Percentiles rank a stretch among this genome's conserved stretches.
Conservation (phyloP, 1,139 yeast genomes). For the Pneumocystis oryctolagi region DNA sequence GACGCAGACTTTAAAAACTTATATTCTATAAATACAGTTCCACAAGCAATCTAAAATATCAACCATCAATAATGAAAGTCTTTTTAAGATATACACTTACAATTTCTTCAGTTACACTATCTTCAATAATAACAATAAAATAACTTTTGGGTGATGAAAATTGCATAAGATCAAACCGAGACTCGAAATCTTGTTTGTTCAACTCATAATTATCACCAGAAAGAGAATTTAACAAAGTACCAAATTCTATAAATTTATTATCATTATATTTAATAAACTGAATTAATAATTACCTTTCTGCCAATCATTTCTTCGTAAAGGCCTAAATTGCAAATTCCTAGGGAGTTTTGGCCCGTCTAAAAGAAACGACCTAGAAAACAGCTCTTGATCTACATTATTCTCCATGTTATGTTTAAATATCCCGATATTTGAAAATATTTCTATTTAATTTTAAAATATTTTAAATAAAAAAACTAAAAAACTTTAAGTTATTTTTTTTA, state of each 20-base stretch:
- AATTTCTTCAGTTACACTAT: background rate
- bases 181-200: background rate
- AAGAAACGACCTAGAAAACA: background rate
- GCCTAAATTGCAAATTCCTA: background rate
- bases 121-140: background rate
- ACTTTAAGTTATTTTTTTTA: background rate
- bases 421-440: background rate
- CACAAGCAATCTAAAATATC: background rate
- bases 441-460: background rate
- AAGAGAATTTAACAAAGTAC: background rate
- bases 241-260: background rate
- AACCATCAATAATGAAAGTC: background rate
- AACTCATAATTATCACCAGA: background rate
- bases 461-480: background rate
- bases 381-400: background rate
- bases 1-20: constrained; percentile 59
- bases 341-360: background rate
- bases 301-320: background rate
- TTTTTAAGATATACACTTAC: background rate
- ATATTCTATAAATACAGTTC: constrained; percentile 35
- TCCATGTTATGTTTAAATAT: background rate
- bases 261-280: background rate
- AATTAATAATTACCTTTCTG: background rate
- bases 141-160: background rate
- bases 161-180: background rate